These are phyloP conservation scores for Chlamydomonas sp. DNA, from an alignment of 139 green algal genomes.

Conservation along the genomic window DNA sequence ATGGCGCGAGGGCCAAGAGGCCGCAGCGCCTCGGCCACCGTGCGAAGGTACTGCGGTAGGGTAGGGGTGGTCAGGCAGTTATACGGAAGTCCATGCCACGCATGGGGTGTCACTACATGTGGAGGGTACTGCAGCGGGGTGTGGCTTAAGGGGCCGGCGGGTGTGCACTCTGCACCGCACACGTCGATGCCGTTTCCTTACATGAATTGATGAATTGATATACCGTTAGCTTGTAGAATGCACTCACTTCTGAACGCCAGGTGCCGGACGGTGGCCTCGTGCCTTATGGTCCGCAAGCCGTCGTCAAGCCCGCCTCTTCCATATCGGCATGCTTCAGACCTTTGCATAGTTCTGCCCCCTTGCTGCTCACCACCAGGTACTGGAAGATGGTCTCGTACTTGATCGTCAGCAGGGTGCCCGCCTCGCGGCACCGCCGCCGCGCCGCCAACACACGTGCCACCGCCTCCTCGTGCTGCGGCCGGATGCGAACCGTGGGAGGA, in stretches of 20 bases:
- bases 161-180: too few relatives aligned
- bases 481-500: background rate
- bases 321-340: too few relatives aligned
- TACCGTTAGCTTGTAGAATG: too few relatives aligned
- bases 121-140: too few relatives aligned
- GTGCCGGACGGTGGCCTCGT: too few relatives aligned
- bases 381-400: slow-evolving; percentile 96
- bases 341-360: background rate
- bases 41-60: slow-evolving; percentile 65
- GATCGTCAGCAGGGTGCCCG: slow-evolving; percentile 72
- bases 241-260: too few relatives aligned
- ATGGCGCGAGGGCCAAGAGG: slow-evolving; percentile 64
- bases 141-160: too few relatives aligned
- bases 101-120: too few relatives aligned
- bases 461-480: slow-evolving; percentile 11
- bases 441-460: slow-evolving; percentile 34
- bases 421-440: slow-evolving; percentile 46
- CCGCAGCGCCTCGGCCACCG: slow-evolving; percentile 60
- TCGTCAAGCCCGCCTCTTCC: too few relatives aligned
- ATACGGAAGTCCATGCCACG: background rate
- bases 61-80: background rate
- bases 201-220: too few relatives aligned
- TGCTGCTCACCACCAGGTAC: slow-evolving; percentile 81
- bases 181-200: too few relatives aligned
- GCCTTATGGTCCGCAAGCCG: too few relatives aligned